phyloP scores from a whole-genome alignment of 2,329 filamentous ascomycete genomes.

The Zelopaecilomyces penicillatus region DNA sequence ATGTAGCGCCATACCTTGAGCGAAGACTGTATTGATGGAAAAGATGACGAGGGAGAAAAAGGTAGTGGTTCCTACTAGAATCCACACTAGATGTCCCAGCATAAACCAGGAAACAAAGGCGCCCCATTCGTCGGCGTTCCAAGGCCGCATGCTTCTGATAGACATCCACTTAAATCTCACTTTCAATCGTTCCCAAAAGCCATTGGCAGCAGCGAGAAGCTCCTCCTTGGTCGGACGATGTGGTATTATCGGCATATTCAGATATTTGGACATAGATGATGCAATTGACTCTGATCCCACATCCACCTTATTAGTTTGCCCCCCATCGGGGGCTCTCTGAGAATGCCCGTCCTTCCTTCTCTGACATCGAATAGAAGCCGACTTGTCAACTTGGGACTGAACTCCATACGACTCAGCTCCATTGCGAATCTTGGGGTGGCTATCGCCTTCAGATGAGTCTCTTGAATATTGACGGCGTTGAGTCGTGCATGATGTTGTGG shows the following conservation, averaged over 20 bases:
- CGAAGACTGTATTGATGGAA: conserved; percentile 90
- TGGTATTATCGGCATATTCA: conserved; percentile 59
- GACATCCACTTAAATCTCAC: conserved; percentile 98
- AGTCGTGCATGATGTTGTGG: too few species aligned
- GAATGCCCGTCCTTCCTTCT: too few species aligned
- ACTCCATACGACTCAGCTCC: too few species aligned
- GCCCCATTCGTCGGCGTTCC: conserved; percentile 93
- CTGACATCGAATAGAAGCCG: too few species aligned
- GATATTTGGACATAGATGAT: conserved; percentile 49
- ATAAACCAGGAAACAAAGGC: conserved; percentile 93
- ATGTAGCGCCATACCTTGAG: conserved; percentile 58
- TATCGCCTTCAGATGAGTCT: too few species aligned
- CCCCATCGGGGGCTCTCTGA: too few species aligned
- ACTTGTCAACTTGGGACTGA: too few species aligned
- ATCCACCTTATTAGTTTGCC: not conserved
- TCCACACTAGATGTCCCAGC: conserved; percentile 87
- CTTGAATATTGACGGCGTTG: too few species aligned
- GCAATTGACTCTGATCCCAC: conserved; percentile 33
- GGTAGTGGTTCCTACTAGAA: conserved; percentile 92
- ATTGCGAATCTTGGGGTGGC: too few species aligned
- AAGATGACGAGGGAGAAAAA: conserved; percentile 91
- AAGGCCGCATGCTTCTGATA: conserved; percentile 85
- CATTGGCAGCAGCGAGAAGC: conserved; percentile 79
- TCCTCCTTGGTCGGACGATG: conserved; percentile 92
- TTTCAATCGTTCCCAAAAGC: conserved; percentile 83